Base-by-base conservation (phyloP, 2,329 filamentous ascomycete species). In the Exophiala xenobiotica region DNA sequence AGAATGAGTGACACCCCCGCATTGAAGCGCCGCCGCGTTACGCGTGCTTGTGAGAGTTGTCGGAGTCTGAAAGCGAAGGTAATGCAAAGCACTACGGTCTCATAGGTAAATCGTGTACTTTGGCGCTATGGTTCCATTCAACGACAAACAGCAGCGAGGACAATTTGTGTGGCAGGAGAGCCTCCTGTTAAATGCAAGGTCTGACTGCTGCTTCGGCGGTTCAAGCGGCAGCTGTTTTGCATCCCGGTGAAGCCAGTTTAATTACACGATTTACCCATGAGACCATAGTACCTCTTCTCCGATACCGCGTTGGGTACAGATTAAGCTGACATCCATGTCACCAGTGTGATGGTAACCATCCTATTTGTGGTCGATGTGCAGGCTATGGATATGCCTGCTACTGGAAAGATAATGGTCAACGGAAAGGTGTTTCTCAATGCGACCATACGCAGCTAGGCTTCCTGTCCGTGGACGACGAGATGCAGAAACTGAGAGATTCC, bases 321-420 rank as follows among this genome's bases (percentile, higher is more conserved):
- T n/a, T n/a, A 31, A 46, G 27, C 48, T 51, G 23, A 48, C 38
- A 37, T 18, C 22, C 26, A 39, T 33, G 16, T 29, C 27, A 18
- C 24, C 19, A 67, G 64, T 65, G 64, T 43, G 63, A 66, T 57
- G 64, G 63, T 16, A 44, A 57, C 27, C 62, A 58, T 42, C 64
- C 63, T 9, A 51, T 60, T 4, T 67, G 65, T 44, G 53, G 56
- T 19, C 59, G 63, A 20, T 66, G 65, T 47, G 53, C 57, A 24
- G 64, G 64, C 23, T 67, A 66, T 43, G 61, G 62, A 2, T 65
- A 64, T 49, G 29, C 40, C 12, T 66, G 64, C 51, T 51, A 24
- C 33, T 67, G 64, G 64, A 51, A 54, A 1, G 41, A 50, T 6
- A 49, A 14, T 38, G 9, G 8, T 35, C n/a, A 11, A 8, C 26